Percentiles rank a stretch among this genome's conserved stretches.
Conservation (phyloP, 179 eudicot genomes). For the Heliamphora pulchella region DNA sequence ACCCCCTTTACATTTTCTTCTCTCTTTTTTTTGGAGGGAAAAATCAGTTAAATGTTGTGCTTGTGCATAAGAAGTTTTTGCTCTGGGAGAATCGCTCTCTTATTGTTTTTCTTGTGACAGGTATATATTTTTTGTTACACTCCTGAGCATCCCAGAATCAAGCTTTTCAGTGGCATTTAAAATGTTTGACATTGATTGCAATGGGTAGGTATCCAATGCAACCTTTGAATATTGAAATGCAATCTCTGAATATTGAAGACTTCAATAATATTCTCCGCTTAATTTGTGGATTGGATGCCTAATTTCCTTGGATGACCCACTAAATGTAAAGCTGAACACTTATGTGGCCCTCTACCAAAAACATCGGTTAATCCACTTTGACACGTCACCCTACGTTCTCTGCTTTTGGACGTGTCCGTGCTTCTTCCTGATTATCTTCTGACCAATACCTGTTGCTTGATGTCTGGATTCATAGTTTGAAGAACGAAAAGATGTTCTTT, state of each 20-base stretch:
- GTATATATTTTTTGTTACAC: constrained; percentile 75
- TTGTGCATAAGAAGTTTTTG: constrained; percentile 6
- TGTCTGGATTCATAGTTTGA: neutral
- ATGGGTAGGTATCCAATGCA: constrained; percentile 42
- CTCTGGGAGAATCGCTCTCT: neutral
- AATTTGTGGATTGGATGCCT: neutral
- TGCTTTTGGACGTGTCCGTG: neutral
- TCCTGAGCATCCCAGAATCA: constrained; percentile 82
- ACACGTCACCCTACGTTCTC: neutral
- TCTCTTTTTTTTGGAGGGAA: neutral
- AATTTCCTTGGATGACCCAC: neutral
- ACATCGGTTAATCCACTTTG: neutral
- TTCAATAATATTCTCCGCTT: neutral
- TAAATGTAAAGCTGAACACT: neutral
- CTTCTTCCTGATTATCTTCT: neutral
- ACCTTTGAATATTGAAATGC: neutral
- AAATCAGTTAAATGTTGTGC: neutral
- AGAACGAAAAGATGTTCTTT: neutral
- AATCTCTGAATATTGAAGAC: neutral
- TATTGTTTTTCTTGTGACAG: constrained; percentile 29
- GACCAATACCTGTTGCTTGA: neutral
- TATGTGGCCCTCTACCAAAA: neutral
- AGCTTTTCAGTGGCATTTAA: constrained; percentile 89
- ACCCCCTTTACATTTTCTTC: neutral
- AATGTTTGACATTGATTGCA: constrained; percentile 78